Evolutionary conservation across 2,329 filamentous ascomycete genomes (phyloP).

Genomic region (Pyricularia sp.): DNA sequence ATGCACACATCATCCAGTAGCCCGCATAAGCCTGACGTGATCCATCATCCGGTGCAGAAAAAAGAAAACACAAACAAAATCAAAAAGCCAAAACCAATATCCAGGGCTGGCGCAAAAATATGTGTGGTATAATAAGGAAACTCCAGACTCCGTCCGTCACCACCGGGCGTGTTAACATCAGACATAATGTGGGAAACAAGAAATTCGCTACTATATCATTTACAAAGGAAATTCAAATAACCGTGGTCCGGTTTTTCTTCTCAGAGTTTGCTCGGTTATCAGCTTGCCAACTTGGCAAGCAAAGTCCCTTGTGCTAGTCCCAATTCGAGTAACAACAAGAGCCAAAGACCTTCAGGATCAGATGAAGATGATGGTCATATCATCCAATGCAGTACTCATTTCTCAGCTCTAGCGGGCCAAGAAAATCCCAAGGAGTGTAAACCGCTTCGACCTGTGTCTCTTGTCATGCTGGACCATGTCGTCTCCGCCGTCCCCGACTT

Average conservation of each 20-base stretch:
- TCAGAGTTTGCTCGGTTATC: background rate
- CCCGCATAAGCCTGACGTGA: background rate
- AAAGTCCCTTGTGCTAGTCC: too few relatives aligned
- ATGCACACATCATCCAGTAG: background rate
- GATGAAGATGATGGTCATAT: too few relatives aligned
- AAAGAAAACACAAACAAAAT: background rate
- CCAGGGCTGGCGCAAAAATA: background rate
- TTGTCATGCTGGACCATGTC: conserved; percentile 1
- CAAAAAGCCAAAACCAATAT: background rate
- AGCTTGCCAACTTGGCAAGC: too few relatives aligned
- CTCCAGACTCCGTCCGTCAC: background rate
- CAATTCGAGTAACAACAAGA: too few relatives aligned
- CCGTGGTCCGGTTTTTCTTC: background rate
- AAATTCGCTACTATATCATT: background rate
- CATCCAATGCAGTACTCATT: background rate
- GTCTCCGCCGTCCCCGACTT: conserved; percentile 65
- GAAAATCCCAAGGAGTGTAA: background rate
- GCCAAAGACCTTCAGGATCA: too few relatives aligned
- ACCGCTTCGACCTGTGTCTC: background rate
- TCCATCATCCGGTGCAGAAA: background rate
- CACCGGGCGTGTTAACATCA: background rate
- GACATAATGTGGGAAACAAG: background rate
- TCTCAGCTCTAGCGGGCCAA: background rate
- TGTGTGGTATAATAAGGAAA: background rate
- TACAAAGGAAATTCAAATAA: background rate